Evolutionary conservation across 345 rosid species (phyloP).

Genomic region (Pistacia integerrima): DNA sequence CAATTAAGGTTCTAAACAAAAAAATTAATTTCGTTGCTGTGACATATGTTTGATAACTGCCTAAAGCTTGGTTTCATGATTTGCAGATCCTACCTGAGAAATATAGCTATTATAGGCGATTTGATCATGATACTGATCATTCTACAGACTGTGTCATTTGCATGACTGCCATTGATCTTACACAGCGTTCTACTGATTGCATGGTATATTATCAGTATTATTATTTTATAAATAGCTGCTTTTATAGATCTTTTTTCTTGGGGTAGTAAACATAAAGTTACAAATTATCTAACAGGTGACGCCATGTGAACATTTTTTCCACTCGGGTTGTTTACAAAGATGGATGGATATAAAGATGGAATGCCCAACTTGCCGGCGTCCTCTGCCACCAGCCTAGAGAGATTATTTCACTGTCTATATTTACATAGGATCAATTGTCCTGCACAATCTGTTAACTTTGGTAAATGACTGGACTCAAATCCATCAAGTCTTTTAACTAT

Average conservation of each 20-base stretch:
- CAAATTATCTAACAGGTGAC: conserved; percentile 61
- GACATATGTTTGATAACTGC: neutral
- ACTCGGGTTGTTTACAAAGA: conserved; percentile 89
- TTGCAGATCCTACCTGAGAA: conserved; percentile 92
- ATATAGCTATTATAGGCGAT: conserved; percentile 82
- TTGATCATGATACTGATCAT: conserved; percentile 51
- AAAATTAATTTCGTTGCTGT: too few species aligned
- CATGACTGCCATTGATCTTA: conserved; percentile 84
- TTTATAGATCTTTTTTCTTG: neutral
- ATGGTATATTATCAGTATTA: conserved; percentile 52
- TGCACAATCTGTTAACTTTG: conserved; percentile 23
- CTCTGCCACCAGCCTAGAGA: conserved; percentile 80
- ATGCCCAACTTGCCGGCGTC: conserved; percentile 97
- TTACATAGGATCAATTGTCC: conserved; percentile 30
- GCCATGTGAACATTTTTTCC: conserved; percentile 96
- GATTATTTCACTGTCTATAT: conserved; percentile 28
- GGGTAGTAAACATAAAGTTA: neutral
- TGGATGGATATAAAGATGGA: conserved; percentile 99
- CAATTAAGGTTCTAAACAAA: neutral
- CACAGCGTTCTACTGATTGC: conserved; percentile 64
- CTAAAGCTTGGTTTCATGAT: conserved; percentile 12
- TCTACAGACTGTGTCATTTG: conserved; percentile 88
- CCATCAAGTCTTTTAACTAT: neutral
- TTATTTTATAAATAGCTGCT: conserved; percentile 8
- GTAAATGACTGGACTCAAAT: conserved; percentile 29